phyloP scores from a whole-genome alignment of 2,329 filamentous ascomycete species.

The Calonectria ilicicola region DNA sequence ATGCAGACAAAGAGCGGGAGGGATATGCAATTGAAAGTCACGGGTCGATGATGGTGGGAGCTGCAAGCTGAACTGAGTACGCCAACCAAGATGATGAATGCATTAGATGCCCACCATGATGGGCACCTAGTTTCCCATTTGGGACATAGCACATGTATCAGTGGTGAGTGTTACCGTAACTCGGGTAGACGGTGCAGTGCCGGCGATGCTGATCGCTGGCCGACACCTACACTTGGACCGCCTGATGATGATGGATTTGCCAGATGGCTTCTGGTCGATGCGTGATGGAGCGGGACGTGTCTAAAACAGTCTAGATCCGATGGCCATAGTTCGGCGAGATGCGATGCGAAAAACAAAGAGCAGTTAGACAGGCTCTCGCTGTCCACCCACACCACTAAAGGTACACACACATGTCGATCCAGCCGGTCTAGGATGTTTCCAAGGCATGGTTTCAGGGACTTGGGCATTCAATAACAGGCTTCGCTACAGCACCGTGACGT shows the following conservation, averaged over 20 bases:
- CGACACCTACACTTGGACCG: neutral
- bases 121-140: neutral
- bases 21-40: neutral
- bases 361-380: neutral
- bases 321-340: slow-evolving; percentile 16
- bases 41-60: neutral
- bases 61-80: neutral
- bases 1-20: neutral
- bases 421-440: slow-evolving; percentile 29
- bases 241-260: slow-evolving; percentile 18
- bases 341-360: slow-evolving; percentile 23
- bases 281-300: neutral
- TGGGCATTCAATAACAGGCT: slow-evolving; percentile 30
- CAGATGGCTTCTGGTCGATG: neutral
- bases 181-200: neutral
- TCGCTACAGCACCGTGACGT: slow-evolving; percentile 38
- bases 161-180: neutral
- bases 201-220: neutral
- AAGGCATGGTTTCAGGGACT: slow-evolving; percentile 39
- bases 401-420: slow-evolving; percentile 11
- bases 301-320: neutral
- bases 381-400: neutral
- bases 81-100: slow-evolving; percentile 1
- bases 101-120: slow-evolving; percentile 13
- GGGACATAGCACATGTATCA: neutral